Evolutionary conservation across 176 grass and related monocot species (phyloP), one percentile per base, ranked within the genome.

Genomic region (Typha latifolia): DNA sequence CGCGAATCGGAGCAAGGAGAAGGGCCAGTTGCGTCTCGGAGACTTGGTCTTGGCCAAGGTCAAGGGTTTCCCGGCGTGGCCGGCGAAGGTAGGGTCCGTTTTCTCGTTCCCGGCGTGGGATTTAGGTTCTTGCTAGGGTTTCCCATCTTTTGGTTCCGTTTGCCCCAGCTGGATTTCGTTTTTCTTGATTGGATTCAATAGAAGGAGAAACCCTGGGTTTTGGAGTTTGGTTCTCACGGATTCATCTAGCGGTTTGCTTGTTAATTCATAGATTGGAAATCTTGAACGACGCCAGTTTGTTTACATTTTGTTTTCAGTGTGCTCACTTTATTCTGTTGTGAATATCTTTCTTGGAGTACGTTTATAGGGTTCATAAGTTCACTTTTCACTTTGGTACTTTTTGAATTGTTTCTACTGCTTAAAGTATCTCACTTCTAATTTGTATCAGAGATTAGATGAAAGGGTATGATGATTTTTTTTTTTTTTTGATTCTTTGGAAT

Each of bases 41-140:
- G 94, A 99, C 50, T 82, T 99, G 59, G 94, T 99, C 66, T 79
- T 99, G 72, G 89, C 94, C 68, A 99, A 84, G 89, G 86, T 99
- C 83, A 99, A 99, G 80, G 94, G 94, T 0, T 99, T 87, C 86
- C 94, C 94, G 10, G 4, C 61, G 15, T 99, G 94, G 94, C 94
- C 94, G 3, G 94, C 94, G 76, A 88, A 92, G 94, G 94, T 92
- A 50, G 24, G 55, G 6, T 77, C 15, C 51, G 32, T 31, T 62
- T 62, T 12, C 43, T 14, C 12, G 13, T 51, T 72, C 27, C 14
- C 12, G 10, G 3, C 18, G 12, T 9, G 16, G 53, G 53, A 19
- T 59, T 59, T 59, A 19, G 53, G 20, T 59, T 59, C 0, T 59
- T 22, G n/a, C 20, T 57, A 20, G 5, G 16, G 6, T 59, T 59